These are phyloP conservation scores for Annulohypoxylon moriforme DNA, from an alignment of 495 filamentous ascomycete genomes.

Conservation along the genomic window DNA sequence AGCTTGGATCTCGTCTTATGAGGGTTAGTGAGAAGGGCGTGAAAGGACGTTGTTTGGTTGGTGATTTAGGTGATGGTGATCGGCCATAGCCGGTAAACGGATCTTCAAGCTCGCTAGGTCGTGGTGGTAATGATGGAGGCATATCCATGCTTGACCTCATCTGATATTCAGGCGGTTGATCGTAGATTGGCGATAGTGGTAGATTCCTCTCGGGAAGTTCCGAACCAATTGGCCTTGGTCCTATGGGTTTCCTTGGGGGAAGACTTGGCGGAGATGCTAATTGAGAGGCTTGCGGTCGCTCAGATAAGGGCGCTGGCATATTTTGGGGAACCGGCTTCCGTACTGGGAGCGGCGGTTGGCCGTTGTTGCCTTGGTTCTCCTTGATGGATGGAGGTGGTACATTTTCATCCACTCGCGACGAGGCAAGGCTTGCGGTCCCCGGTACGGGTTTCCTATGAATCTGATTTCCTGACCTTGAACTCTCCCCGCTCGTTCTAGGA, in stretches of 20 bases:
- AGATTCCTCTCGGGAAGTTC: constrained; percentile 24
- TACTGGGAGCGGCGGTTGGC: constrained; percentile 6
- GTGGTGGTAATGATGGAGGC: constrained; percentile 30
- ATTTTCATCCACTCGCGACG: constrained; percentile 30
- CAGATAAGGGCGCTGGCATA: constrained; percentile 11
- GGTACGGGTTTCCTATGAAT: constrained; percentile 61
- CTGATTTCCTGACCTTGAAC: constrained; percentile 49
- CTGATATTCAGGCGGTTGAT: constrained; percentile 28
- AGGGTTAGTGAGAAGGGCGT: constrained; percentile 75
- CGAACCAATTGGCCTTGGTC: constrained; percentile 22
- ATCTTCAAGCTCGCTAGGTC: constrained; percentile 20
- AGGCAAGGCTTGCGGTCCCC: constrained; percentile 31
- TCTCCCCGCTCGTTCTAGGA: constrained; percentile 61
- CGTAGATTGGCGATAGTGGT: constrained; percentile 24
- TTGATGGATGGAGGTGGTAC: constrained; percentile 35
- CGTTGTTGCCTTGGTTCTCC: constrained; percentile 38
- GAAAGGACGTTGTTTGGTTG: constrained; percentile 39
- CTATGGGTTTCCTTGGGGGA: constrained; percentile 39
- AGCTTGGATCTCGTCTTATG: constrained; percentile 86
- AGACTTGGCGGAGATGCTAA: constrained; percentile 5
- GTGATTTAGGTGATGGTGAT: constrained; percentile 40
- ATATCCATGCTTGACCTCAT: constrained; percentile 19
- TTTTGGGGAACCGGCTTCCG: constrained; percentile 25
- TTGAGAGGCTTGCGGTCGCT: constrained; percentile 18
- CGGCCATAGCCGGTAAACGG: constrained; percentile 16